Conservation (phyloP, 1,139 yeast genomes). For the Candida pseudocylindracea region DNA sequence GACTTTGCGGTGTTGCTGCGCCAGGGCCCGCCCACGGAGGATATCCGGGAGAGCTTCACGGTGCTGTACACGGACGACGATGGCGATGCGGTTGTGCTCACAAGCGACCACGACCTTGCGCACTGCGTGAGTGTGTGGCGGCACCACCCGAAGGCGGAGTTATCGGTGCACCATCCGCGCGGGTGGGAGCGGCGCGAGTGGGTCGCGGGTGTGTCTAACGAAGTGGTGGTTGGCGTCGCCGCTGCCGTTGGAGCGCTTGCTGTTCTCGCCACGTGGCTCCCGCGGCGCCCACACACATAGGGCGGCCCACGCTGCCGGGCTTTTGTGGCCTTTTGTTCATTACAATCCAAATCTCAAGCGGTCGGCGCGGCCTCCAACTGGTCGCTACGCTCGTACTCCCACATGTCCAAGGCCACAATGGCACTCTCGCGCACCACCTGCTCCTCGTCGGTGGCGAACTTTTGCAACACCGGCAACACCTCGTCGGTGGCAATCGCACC, state of each 20-base stretch:
- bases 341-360: neutral
- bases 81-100: conserved; percentile 59
- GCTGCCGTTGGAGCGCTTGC: too few species aligned
- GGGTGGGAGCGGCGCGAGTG: too few species aligned
- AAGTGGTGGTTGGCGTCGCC: too few species aligned
- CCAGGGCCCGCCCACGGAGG: conserved; percentile 4
- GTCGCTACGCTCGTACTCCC: conserved; percentile 77
- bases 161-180: conserved; percentile 42
- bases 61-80: conserved; percentile 73
- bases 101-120: conserved; percentile 46
- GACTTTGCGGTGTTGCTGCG: conserved; percentile 16
- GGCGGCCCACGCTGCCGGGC: too few species aligned
- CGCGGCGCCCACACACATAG: too few species aligned
- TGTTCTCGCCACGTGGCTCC: too few species aligned
- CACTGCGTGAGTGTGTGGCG: conserved; percentile 30
- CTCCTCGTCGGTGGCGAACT: conserved; percentile 61
- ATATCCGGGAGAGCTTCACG: conserved; percentile 22
- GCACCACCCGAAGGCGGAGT: conserved; percentile 44
- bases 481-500: conserved; percentile 97
- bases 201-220: too few species aligned
- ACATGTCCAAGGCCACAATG: conserved; percentile 92
- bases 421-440: conserved; percentile 92
- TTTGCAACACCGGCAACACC: conserved; percentile 67
- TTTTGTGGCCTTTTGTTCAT: too few species aligned
- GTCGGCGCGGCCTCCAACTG: conserved; percentile 57